phyloP scores from a whole-genome alignment of 208 protist species.

The Acanthamoeba sp. region DNA sequence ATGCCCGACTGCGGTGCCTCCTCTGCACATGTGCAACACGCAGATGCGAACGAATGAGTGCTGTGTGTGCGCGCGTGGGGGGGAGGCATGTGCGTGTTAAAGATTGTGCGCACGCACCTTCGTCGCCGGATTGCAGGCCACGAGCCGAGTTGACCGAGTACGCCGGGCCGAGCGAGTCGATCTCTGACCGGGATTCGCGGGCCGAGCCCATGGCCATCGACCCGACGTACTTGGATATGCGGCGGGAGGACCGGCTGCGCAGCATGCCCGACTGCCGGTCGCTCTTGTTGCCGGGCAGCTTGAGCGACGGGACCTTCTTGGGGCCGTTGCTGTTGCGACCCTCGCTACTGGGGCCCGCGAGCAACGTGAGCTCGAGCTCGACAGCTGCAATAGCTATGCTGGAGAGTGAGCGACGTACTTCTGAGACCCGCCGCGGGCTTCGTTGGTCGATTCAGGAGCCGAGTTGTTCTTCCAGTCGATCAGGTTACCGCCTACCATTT shows the following conservation, averaged over 20 bases:
- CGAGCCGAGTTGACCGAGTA: constrained; percentile 7
- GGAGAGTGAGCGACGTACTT: too few species aligned
- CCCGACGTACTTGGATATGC: constrained; percentile 23
- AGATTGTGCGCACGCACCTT: background rate
- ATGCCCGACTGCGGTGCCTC: background rate
- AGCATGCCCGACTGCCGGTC: constrained; percentile 18
- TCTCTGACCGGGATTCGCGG: background rate
- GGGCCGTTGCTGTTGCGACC: background rate
- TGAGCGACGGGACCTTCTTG: background rate
- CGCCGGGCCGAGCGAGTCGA: constrained; percentile 14
- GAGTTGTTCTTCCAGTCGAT: background rate
- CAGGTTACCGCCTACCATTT: background rate
- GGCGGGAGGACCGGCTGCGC: constrained; percentile 41
- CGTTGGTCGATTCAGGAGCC: too few species aligned
- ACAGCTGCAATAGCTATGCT: too few species aligned
- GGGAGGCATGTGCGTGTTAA: too few species aligned
- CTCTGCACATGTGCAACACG: background rate
- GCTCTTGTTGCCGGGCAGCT: background rate
- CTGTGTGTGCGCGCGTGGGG: too few species aligned
- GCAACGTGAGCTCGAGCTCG: too few species aligned
- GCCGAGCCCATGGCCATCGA: constrained; percentile 25
- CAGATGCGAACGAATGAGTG: too few species aligned
- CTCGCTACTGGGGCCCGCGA: background rate
- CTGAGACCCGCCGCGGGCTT: too few species aligned
- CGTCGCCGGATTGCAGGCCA: background rate